Conservation (phyloP, 306 rosid species). For the Cucumis sativus region DNA sequence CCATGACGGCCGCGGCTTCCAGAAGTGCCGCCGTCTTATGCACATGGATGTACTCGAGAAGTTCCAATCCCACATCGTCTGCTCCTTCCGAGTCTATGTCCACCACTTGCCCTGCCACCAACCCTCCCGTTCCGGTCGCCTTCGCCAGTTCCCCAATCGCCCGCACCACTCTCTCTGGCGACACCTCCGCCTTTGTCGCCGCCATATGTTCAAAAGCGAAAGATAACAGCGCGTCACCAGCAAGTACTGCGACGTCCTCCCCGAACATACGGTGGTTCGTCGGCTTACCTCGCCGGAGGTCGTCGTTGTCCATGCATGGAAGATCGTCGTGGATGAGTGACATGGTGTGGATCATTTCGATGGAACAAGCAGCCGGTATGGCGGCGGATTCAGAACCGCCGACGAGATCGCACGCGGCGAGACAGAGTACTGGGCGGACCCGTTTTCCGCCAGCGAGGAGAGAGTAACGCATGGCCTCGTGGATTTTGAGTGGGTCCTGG, state of each 20-base stretch:
- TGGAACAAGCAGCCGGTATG: constrained; percentile 39
- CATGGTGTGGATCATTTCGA: constrained; percentile 63
- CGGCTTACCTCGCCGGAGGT: constrained; percentile 48
- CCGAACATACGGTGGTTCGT: constrained; percentile 44
- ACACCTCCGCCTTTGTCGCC: constrained; percentile 1
- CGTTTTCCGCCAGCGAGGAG: constrained; percentile 61
- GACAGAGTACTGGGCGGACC: constrained; percentile 41
- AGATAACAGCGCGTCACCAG: constrained; percentile 41
- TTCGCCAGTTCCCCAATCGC: constrained; percentile 33
- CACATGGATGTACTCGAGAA: constrained; percentile 35
- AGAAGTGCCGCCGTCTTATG: constrained; percentile 49
- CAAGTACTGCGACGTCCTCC: constrained; percentile 40
- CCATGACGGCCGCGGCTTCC: constrained; percentile 37
- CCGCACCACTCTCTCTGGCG: constrained; percentile 22
- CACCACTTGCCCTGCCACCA: constrained; percentile 42
- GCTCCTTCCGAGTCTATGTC: constrained; percentile 33
- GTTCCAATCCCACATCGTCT: constrained; percentile 22
- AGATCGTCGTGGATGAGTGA: constrained; percentile 51
- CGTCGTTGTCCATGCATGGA: constrained; percentile 65
- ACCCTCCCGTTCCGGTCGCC: constrained; percentile 30
- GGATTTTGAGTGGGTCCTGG: constrained; percentile 30
- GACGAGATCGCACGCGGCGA: constrained; percentile 47
- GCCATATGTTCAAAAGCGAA: constrained; percentile 43
- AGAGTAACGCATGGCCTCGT: constrained; percentile 52
- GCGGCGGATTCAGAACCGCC: constrained; percentile 26